Percentiles rank a stretch among this genome's conserved stretches.
Evolutionary conservation across 2,329 filamentous ascomycete genomes (phyloP).

Genomic region (Penicillium hesseltinei): DNA sequence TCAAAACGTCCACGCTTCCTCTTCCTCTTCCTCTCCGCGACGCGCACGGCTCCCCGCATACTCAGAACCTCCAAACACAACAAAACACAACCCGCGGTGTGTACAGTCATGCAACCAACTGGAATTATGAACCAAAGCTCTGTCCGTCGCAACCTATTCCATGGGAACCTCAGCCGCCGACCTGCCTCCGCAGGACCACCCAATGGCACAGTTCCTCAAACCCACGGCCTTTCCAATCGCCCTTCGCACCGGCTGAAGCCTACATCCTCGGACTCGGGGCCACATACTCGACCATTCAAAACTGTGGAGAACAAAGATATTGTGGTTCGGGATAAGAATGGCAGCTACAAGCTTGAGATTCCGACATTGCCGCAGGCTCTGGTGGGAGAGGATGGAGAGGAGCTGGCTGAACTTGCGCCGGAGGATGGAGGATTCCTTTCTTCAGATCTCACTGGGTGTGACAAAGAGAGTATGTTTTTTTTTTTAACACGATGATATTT

Average conservation of each 20-base stretch:
- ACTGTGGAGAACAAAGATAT: constrained; percentile 46
- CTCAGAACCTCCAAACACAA: background rate
- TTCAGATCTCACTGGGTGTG: constrained; percentile 34
- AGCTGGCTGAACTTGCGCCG: constrained; percentile 48
- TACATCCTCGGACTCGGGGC: constrained; percentile 21
- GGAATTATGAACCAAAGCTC: constrained; percentile 32
- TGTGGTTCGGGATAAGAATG: constrained; percentile 50
- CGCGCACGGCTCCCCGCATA: background rate
- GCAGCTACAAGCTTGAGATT: constrained; percentile 49
- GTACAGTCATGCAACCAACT: background rate
- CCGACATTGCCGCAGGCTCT: constrained; percentile 41
- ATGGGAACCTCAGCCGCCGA: constrained; percentile 44
- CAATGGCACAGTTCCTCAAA: constrained; percentile 17
- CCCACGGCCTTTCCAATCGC: constrained; percentile 21
- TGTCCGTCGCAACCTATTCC: constrained; percentile 47
- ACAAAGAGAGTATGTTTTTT: constrained; percentile 42
- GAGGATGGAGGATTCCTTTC: constrained; percentile 56
- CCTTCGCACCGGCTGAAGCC: constrained; percentile 26
- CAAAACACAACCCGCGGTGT: background rate
- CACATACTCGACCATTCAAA: constrained; percentile 20
- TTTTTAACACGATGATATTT: constrained; percentile 6
- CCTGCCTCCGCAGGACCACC: constrained; percentile 35
- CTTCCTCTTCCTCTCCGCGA: background rate
- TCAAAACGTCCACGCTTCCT: background rate
- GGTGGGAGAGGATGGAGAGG: constrained; percentile 41